Base-by-base conservation (phyloP, 306 rosid genomes). In the Ochetophila trinervis region DNA sequence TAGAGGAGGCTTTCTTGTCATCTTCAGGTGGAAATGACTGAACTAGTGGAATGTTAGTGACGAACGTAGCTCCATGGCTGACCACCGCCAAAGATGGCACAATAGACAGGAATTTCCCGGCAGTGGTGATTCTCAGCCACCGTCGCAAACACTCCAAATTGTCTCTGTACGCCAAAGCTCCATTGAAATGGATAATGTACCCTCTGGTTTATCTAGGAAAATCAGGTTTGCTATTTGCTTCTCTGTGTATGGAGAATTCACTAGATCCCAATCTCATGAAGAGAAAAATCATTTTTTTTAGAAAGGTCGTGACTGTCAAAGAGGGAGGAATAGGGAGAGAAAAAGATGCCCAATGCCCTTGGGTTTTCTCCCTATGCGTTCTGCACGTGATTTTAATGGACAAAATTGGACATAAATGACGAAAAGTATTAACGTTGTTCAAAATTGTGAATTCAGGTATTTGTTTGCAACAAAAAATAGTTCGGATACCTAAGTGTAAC, bases 31-130 rank as follows among this genome's bases (percentile, higher is more conserved):
- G 98, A 0, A 91, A 91, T 42, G 96, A 84, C 9, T 96, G 98
- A 0, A 95, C 98, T 0, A 87, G 71, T 55, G 90, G 83, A 57
- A 82, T 89, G 95, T 76, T 96, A 1, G 96, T 87, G 59, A 82
- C 98, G 0, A 91, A 91, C 65, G 37, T 87, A 0, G 86, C 98
- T 4, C 98, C 98, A 0, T 91, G 98, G 98, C 35, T 91, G 54
- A 83, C 87, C 8, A 87, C 98, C 0, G 98, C 89, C 0, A 96
- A 96, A 23, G 96, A 95, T 0, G 96, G 98, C 4, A 91, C 98
- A 0, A 88, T 91, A 11, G 98, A 91, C 32, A 84, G 98, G 4
- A 86, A 82, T 74, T 91, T 91, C 67, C 98, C 98, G 0, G 83
- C 98, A 0, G 75, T 75, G 56, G 78, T 89, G 16, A 62, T 68